phyloP scores from a whole-genome alignment of 2,329 filamentous ascomycete genomes.

The Ophiostoma perfectum region DNA sequence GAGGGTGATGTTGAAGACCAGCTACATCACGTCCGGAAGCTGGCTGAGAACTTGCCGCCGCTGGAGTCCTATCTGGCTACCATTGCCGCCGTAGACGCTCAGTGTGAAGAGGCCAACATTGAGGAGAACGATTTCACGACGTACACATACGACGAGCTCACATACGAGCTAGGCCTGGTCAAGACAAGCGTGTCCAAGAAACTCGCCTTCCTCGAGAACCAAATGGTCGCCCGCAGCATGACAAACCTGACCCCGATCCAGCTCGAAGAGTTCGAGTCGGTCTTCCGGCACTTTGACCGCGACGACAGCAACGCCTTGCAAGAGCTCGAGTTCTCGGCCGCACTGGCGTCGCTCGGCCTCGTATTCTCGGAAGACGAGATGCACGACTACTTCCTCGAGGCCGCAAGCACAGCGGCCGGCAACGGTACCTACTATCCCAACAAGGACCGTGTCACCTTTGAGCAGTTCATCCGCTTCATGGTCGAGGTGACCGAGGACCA shows the following conservation, averaged over 20 bases:
- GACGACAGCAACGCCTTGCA: slow-evolving; percentile 84
- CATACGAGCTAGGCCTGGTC: slow-evolving; percentile 87
- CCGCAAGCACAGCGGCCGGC: slow-evolving; percentile 49
- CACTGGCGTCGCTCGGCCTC: slow-evolving; percentile 86
- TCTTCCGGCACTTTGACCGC: slow-evolving; percentile 96
- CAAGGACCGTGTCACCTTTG: slow-evolving; percentile 79
- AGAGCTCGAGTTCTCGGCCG: slow-evolving; percentile 93
- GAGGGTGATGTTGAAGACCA: slow-evolving; percentile 97
- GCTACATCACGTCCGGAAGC: slow-evolving; percentile 74
- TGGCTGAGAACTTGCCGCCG: slow-evolving; percentile 79
- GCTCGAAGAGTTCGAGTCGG: slow-evolving; percentile 95
- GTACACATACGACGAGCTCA: slow-evolving; percentile 93
- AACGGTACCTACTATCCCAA: slow-evolving; percentile 29
- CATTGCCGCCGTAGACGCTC: slow-evolving; percentile 77
- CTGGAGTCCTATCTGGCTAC: slow-evolving; percentile 87
- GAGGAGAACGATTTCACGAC: slow-evolving; percentile 99
- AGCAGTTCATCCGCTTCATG: slow-evolving; percentile 99
- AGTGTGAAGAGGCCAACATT: slow-evolving; percentile 94
- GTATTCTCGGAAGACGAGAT: slow-evolving; percentile 98
- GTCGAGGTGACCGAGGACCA: slow-evolving; percentile 98
- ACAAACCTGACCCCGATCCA: slow-evolving; percentile 98
- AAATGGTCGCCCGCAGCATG: slow-evolving; percentile 97
- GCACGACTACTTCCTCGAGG: slow-evolving; percentile 88
- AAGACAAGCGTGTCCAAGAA: slow-evolving; percentile 94
- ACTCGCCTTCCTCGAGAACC: slow-evolving; percentile 92